Base-by-base conservation (phyloP, 2,329 filamentous ascomycete species). In the Aspergillus bombycis region DNA sequence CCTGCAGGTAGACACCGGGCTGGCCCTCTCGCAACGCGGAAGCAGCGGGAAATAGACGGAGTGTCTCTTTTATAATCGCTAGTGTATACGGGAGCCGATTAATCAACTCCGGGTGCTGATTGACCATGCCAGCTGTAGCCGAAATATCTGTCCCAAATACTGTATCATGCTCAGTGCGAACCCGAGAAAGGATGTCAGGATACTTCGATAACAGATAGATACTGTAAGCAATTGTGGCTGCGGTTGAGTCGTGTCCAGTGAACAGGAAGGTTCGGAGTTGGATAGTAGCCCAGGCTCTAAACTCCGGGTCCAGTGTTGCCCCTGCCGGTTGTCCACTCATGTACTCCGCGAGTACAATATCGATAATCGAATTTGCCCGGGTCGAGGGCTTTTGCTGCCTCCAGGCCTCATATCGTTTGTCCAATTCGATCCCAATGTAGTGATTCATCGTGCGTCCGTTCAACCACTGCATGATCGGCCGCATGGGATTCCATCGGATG, bases 51-150 rank as follows among this genome's bases (percentile, higher is more conserved):
- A 84, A 85, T n/a, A 88, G 70, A 4, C 85, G 80, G 2, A 88
- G 77, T 0, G 81, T 79, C 72, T 88, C 86, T 62, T 85, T 85
- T 62, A 86, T 80, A 2, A 86, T 80, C 23, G 84, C 85, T 3
- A 76, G 75, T 1, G 85, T 86, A 70, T 85, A 86, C 0, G 80
- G 77, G 21, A 88, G 77, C 28, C 80, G 76, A 70, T 84, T 86
- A 36, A 88, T 74, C 2, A 84, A 76, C 4, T 77, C 70, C 1
- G 83, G 80, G 16, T 83, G 74, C 0, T 75, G 65, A 28, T 74
- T 71, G n/a, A 88, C 74, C 26, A 77, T 71, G 2, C 72, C 68
- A 12, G 76, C 78, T 0, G 78, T 77, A 1, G 70, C 69, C 5
- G 75, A 67, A 4, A 76, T 69, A 43, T 83, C 78, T 0, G 78